phyloP scores from a whole-genome alignment of 768 basidiomycete species.

The Phanerodontia chrysosporium region DNA sequence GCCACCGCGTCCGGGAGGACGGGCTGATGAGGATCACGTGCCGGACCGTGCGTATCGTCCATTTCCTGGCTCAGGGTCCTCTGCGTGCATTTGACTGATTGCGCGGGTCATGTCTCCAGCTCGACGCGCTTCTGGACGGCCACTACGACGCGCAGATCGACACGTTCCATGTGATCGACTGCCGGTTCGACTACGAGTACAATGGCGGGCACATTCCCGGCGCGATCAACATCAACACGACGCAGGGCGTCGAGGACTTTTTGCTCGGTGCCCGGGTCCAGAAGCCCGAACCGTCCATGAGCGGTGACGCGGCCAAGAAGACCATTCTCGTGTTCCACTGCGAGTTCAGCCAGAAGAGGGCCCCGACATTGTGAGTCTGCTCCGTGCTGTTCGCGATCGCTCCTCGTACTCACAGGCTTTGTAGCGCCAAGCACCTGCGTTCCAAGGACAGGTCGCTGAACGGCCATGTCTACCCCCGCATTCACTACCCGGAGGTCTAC shows the following conservation, averaged over 20 bases:
- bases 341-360: conserved; percentile 93
- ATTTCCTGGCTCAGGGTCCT: not conserved
- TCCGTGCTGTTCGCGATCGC: too few relatives aligned
- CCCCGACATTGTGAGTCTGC: conserved; percentile 86
- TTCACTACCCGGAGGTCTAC: conserved; percentile 96
- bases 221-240: conserved; percentile 88
- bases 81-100: not conserved
- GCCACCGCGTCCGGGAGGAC: conserved; percentile 90
- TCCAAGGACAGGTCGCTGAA: conserved; percentile 88
- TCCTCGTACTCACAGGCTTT: too few relatives aligned
- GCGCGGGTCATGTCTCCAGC: too few relatives aligned
- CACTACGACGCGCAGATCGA: conserved; percentile 60
- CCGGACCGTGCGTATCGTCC: conserved; percentile 56
- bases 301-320: conserved; percentile 71
- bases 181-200: conserved; percentile 97
- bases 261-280: conserved; percentile 55
- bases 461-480: conserved; percentile 83
- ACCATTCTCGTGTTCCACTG: conserved; percentile 95
- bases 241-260: conserved; percentile 72
- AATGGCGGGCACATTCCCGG: conserved; percentile 89
- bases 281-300: conserved; percentile 65
- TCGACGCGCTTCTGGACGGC: conserved; percentile 77
- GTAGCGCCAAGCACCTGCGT: conserved; percentile 89
- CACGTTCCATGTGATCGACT: conserved; percentile 84
- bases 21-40: conserved; percentile 87